Conservation (phyloP, 2,329 filamentous ascomycete genomes). For the Ophiosphaerella herpotricha region DNA sequence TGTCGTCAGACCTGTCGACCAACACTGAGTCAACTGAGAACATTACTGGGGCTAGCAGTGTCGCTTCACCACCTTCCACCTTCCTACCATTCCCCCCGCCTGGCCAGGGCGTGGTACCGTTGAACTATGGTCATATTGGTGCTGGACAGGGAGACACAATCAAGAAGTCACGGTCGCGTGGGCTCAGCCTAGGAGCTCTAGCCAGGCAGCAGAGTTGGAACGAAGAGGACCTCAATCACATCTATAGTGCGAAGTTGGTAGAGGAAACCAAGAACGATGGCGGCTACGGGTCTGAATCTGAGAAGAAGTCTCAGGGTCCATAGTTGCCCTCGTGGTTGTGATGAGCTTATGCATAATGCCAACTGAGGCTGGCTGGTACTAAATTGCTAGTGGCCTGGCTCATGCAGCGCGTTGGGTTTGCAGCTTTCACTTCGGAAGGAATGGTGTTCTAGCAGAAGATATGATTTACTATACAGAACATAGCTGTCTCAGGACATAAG, state of each 20-base stretch:
- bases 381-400: too few relatives aligned
- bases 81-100: slow-evolving; percentile 29
- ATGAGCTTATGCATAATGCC: neutral
- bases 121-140: slow-evolving; percentile 31
- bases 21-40: slow-evolving; percentile 15
- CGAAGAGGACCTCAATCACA: slow-evolving; percentile 41
- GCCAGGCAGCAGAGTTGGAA: slow-evolving; percentile 41
- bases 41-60: slow-evolving; percentile 9
- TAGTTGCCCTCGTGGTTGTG: neutral
- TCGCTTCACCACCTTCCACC: slow-evolving; percentile 22
- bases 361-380: neutral
- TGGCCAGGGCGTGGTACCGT: slow-evolving; percentile 41
- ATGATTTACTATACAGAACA: too few relatives aligned
- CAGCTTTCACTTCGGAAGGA: too few relatives aligned
- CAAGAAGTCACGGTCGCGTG: slow-evolving; percentile 36
- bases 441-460: too few relatives aligned
- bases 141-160: slow-evolving; percentile 26
- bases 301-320: slow-evolving; percentile 9
- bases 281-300: slow-evolving; percentile 31
- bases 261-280: slow-evolving; percentile 25
- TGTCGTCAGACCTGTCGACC: slow-evolving; percentile 28
- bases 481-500: too few relatives aligned
- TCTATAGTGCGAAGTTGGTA: slow-evolving; percentile 33
- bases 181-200: slow-evolving; percentile 36
- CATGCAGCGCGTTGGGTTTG: too few relatives aligned